Evolutionary conservation across 305 asterid species (phyloP).

Genomic region (Fraxinus xanthoxyloides): DNA sequence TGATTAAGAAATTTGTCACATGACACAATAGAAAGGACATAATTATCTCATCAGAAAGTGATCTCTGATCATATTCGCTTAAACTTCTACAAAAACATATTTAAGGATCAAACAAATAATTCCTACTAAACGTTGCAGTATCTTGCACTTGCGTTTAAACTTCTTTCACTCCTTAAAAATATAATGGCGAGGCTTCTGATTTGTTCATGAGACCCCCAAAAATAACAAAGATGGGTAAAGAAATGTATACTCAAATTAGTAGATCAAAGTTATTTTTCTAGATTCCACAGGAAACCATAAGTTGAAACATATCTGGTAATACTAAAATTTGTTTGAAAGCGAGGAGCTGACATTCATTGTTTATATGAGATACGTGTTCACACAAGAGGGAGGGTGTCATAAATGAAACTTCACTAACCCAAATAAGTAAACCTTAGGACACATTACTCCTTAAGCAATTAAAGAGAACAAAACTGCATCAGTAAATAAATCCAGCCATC

Average conservation of each 20-base stretch:
- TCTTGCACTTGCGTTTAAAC: background rate
- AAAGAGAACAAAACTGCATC: background rate
- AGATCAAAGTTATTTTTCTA: background rate
- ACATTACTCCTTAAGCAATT: background rate
- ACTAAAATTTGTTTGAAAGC: background rate
- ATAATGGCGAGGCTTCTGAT: background rate
- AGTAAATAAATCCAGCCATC: background rate
- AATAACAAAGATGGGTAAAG: background rate
- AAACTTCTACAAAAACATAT: background rate
- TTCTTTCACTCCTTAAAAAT: background rate
- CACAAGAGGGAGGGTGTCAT: background rate
- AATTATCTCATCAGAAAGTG: background rate
- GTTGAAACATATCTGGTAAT: background rate
- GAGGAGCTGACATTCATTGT: background rate
- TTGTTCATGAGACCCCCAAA: background rate
- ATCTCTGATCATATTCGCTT: background rate
- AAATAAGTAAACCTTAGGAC: background rate
- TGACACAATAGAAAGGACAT: background rate
- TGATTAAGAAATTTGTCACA: background rate
- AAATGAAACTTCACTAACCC: background rate
- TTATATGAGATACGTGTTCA: background rate
- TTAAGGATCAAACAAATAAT: conserved; percentile 6
- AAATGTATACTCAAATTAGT: conserved; percentile 3
- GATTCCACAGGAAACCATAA: background rate
- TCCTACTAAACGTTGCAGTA: background rate